A percentile compares a stretch with the other conserved stretches of the same genome.
These are phyloP conservation scores for Lantana camara DNA, from an alignment of 257 asterid genomes.

Conservation along the genomic window DNA sequence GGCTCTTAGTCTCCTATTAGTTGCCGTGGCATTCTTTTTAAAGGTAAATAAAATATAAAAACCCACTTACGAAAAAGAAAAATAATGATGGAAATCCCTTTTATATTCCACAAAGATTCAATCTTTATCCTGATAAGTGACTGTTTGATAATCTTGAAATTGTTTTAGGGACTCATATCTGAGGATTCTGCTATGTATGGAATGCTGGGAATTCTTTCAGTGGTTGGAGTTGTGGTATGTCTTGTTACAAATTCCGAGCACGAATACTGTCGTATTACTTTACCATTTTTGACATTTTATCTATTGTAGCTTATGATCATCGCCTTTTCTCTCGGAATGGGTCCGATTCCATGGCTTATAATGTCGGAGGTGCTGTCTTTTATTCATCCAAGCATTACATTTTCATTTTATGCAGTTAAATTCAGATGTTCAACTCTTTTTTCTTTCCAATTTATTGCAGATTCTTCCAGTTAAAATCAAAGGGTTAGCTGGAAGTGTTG, in stretches of 20 bases:
- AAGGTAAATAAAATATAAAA: constrained; percentile 53
- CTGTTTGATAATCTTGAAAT: constrained; percentile 20
- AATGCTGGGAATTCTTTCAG: constrained; percentile 72
- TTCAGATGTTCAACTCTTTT: background rate
- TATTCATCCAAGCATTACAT: no score
- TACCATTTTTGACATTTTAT: constrained; percentile 18
- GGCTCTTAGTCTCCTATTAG: constrained; percentile 81
- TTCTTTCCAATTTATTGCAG: constrained; percentile 35
- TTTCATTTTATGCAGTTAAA: no score
- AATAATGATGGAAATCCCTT: no score
- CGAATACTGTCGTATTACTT: background rate
- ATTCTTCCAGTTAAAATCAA: constrained; percentile 84
- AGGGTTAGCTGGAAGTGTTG: constrained; percentile 90
- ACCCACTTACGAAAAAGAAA: no score
- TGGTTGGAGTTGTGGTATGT: constrained; percentile 73
- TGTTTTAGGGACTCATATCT: constrained; percentile 49
- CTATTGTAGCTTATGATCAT: constrained; percentile 62
- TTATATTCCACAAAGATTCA: no score
- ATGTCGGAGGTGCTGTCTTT: constrained; percentile 83
- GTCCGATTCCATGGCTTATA: constrained; percentile 94
- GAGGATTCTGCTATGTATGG: constrained; percentile 51
- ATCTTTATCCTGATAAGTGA: background rate
- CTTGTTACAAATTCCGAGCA: constrained; percentile 7
- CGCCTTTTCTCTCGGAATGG: constrained; percentile 91
- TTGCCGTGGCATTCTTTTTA: constrained; percentile 71